phyloP scores from a whole-genome alignment of 257 asterid species.

The Knoxia roxburghii region DNA sequence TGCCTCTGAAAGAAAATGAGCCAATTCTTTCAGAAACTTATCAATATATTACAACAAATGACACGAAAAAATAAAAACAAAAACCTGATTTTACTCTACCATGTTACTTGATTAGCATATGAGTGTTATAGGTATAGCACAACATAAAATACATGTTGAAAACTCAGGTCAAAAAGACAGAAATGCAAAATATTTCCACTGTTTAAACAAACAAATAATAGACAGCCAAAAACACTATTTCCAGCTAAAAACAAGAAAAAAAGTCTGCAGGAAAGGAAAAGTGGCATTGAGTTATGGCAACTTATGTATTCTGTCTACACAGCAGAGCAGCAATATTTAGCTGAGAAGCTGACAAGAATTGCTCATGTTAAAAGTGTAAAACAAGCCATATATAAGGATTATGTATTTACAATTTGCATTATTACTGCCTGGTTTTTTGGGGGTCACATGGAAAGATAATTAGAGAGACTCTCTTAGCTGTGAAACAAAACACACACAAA shows the following conservation, averaged over 20 bases:
- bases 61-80: not conserved
- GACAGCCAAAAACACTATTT: not conserved
- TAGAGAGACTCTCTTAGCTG: not conserved
- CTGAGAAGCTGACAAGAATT: constrained; percentile 20
- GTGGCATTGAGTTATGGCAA: constrained; percentile 39
- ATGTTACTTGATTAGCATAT: too few relatives aligned
- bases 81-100: not conserved
- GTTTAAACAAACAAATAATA: not conserved
- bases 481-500: constrained; percentile 4
- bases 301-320: constrained; percentile 18
- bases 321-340: constrained; percentile 27
- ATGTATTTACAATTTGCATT: constrained; percentile 26
- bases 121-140: not conserved
- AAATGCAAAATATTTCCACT: not conserved
- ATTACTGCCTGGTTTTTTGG: not conserved
- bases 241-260: constrained; percentile 33
- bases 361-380: constrained; percentile 26
- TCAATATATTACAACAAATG: not conserved
- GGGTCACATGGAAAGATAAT: constrained; percentile 5
- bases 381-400: constrained; percentile 38
- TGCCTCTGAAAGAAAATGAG: not conserved
- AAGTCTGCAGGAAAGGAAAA: constrained; percentile 53
- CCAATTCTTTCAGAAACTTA: constrained; percentile 1
- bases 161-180: not conserved
- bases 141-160: not conserved